These are phyloP conservation scores for Hemileccinum rubropunctum DNA, from an alignment of 768 basidiomycete species.

Conservation along the genomic window DNA sequence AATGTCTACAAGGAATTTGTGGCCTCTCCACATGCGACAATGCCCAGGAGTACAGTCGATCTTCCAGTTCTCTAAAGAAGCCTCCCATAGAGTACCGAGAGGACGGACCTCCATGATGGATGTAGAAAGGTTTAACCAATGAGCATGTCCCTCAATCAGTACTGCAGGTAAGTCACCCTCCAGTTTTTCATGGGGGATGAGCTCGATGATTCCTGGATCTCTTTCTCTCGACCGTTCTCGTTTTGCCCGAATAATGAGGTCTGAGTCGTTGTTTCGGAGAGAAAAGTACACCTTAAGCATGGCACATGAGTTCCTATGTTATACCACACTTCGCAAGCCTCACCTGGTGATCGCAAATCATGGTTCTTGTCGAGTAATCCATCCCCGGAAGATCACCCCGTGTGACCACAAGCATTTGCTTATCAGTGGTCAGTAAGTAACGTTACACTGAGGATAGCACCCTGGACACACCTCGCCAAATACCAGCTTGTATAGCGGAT, in stretches of 20 bases:
- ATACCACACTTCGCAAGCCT: neutral
- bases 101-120: too few relatives aligned
- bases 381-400: conserved; percentile 21
- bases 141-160: too few relatives aligned
- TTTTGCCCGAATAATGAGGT: conserved; percentile 13
- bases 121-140: too few relatives aligned
- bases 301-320: neutral
- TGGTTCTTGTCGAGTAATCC: conserved; percentile 18
- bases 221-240: neutral
- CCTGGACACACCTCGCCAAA: conserved; percentile 18
- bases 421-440: neutral
- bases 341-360: conserved; percentile 18
- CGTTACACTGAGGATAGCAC: too few relatives aligned
- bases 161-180: neutral
- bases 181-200: conserved; percentile 29
- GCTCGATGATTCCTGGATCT: conserved; percentile 8
- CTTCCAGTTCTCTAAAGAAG: conserved; percentile 24
- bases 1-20: conserved; percentile 23
- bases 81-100: conserved; percentile 14
- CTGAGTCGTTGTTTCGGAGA: neutral
- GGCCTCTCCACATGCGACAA: conserved; percentile 4
- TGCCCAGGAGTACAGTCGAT: conserved; percentile 6
- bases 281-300: conserved; percentile 12
- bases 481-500: conserved; percentile 14
- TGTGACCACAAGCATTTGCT: conserved; percentile 6